A percentile compares a stretch with the other conserved stretches of the same genome.
phyloP scores from a whole-genome alignment of 768 basidiomycete genomes.

The Tremella yokohamensis region DNA sequence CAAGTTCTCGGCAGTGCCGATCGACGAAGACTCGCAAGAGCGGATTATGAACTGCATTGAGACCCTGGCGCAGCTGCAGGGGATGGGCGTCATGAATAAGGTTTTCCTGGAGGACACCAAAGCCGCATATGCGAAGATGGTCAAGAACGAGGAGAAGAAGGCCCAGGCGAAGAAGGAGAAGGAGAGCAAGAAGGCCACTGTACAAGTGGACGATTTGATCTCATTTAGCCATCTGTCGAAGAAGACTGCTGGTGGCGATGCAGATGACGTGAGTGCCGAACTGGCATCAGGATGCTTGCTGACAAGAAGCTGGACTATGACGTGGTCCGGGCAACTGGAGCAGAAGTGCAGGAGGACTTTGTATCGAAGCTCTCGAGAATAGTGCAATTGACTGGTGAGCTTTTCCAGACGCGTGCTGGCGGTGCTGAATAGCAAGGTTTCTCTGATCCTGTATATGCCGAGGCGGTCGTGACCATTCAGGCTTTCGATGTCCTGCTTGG shows the following conservation, averaged over 20 bases:
- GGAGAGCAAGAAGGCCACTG: conserved; percentile 64
- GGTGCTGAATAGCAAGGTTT: conserved; percentile 60
- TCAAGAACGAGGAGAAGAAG: conserved; percentile 91
- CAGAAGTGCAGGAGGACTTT: conserved; percentile 83
- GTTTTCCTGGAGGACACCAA: conserved; percentile 69
- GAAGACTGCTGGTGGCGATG: conserved; percentile 73
- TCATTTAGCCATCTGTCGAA: conserved; percentile 93
- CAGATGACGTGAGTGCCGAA: conserved; percentile 53
- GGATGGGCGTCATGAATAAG: conserved; percentile 61
- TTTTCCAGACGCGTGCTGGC: background rate
- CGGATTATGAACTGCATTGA: conserved; percentile 94
- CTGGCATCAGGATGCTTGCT: conserved; percentile 44
- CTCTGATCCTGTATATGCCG: conserved; percentile 97
- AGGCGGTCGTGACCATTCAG: conserved; percentile 95
- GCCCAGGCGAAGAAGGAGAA: conserved; percentile 84
- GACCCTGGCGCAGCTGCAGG: conserved; percentile 75
- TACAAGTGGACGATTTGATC: conserved; percentile 91
- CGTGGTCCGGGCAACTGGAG: conserved; percentile 81
- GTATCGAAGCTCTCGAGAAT: conserved; percentile 90
- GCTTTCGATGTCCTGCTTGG: conserved; percentile 94
- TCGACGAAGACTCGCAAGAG: conserved; percentile 96
- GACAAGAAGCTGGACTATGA: conserved; percentile 80
- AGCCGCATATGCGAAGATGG: conserved; percentile 88
- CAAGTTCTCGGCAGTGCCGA: conserved; percentile 87
- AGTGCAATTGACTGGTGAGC: conserved; percentile 80